Base-by-base conservation (phyloP, 2,329 filamentous ascomycete species). In the Penicillium sp. region DNA sequence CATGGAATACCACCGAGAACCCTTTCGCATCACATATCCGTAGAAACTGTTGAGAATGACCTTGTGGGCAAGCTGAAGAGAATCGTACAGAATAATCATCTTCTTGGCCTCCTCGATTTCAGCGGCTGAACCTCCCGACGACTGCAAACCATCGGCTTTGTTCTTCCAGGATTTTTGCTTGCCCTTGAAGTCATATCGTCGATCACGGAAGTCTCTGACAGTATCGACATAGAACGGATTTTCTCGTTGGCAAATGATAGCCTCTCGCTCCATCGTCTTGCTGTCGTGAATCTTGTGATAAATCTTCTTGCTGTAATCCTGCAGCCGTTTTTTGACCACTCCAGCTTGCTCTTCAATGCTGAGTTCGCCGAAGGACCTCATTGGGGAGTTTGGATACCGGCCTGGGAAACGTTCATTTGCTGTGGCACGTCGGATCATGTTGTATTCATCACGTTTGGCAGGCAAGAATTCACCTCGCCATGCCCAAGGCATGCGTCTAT, bases 21-120 rank as follows among this genome's bases (percentile, higher is more conserved):
- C 94, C 74, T 99, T 99, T 79, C 94, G 85, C 94, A 99, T 99
- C 73, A 97, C 94, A 72, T 99, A 99, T 62, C 94, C 94, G 67
- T 99, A 99, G 80, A 99, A 99, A 55, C 92, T 96, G 80, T 99
- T 99, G 55, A 99, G 75, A 82, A 99, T 99, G 78, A 99, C 94
- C 75, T 99, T 99, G 81, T 99, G 94, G 0, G 94, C 94, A 68
- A 99, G 81, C 74, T 99, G 96, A 57, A 99, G 81, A 0, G 94
- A 99, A 73, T 99, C 94, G 73, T 91, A 99, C 5, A 99, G 78
- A 48, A 97, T 83, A 55, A 97, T 94, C 96, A 99, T 99, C 81
- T 99, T 99, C 79, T 97, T 97, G 6, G 92, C 94, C 57, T 91
- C 89, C 13, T 99, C 96, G 17, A 99, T 83, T 66, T 99, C 94